A percentile compares a stretch with the other conserved stretches of the same genome.
Conservation (phyloP, 495 filamentous ascomycete species). For the Cryomyces minteri region DNA sequence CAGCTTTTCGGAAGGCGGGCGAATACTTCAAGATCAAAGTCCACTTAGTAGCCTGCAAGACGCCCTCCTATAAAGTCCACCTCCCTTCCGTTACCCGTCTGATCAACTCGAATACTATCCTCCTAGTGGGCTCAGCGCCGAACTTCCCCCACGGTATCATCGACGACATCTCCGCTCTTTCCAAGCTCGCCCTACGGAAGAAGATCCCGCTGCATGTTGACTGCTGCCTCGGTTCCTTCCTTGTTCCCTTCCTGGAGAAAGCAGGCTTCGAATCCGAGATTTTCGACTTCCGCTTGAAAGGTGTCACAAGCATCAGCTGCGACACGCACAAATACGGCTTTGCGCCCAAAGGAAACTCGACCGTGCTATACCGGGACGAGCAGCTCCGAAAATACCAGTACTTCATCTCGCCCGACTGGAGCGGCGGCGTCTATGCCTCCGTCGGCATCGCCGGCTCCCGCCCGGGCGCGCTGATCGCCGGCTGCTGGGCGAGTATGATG, state of each 20-base stretch:
- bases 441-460: conserved; percentile 80
- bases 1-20: conserved; percentile 88
- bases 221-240: conserved; percentile 90
- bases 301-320: conserved; percentile 86
- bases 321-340: conserved; percentile 99
- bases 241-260: conserved; percentile 76
- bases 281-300: conserved; percentile 87
- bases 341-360: conserved; percentile 90
- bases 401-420: conserved; percentile 89
- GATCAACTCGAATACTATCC: conserved; percentile 89
- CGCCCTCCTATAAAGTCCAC: conserved; percentile 70
- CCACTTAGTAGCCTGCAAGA: conserved; percentile 76
- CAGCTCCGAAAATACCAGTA: conserved; percentile 75
- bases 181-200: conserved; percentile 59
- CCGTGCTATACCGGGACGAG: conserved; percentile 70
- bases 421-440: conserved; percentile 88
- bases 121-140: conserved; percentile 87
- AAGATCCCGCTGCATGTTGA: conserved; percentile 87
- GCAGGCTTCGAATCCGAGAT: conserved; percentile 73
- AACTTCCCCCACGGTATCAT: conserved; percentile 98
- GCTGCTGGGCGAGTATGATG: conserved; percentile 85
- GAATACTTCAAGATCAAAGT: conserved; percentile 91
- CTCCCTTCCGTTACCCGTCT: conserved; percentile 57
- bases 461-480: conserved; percentile 84
- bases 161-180: conserved; percentile 78